phyloP scores from a whole-genome alignment of 805 yeast genomes.

The Saccharomycopsis capsularis region DNA sequence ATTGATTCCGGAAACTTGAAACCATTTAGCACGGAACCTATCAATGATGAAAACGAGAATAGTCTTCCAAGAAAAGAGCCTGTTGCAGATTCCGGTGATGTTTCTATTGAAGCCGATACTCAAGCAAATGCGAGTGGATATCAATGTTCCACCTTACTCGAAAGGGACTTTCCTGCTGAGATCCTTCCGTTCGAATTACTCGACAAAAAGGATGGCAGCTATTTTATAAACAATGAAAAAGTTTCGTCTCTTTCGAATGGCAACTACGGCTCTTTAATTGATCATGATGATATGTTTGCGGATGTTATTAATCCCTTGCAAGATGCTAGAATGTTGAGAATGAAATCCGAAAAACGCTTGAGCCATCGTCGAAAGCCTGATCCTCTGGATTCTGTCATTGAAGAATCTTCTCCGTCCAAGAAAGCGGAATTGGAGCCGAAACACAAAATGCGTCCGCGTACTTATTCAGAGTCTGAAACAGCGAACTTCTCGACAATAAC shows the following conservation, averaged over 20 bases:
- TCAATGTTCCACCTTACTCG: conserved; percentile 17
- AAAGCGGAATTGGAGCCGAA: not conserved
- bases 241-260: not conserved
- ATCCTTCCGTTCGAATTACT: conserved; percentile 21
- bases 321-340: conserved; percentile 8
- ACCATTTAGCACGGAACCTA: not conserved
- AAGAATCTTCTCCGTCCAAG: not conserved
- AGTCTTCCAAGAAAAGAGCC: too few relatives aligned
- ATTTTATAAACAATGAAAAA: conserved; percentile 15
- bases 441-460: conserved; percentile 28
- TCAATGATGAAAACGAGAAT: not conserved
- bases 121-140: not conserved
- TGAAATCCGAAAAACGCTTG: conserved; percentile 11
- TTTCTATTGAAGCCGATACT: not conserved
- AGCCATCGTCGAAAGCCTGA: not conserved
- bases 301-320: conserved; percentile 12
- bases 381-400: too few relatives aligned
- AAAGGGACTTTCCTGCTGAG: conserved; percentile 22
- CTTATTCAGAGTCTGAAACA: conserved; percentile 60
- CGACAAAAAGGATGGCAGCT: conserved; percentile 19
- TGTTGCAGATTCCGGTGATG: not conserved
- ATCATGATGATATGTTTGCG: conserved; percentile 2
- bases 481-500: conserved; percentile 49
- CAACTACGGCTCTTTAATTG: conserved; percentile 14
- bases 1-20: not conserved